Base-by-base conservation (phyloP, 805 yeast species). In the Yamadazyma sp. region DNA sequence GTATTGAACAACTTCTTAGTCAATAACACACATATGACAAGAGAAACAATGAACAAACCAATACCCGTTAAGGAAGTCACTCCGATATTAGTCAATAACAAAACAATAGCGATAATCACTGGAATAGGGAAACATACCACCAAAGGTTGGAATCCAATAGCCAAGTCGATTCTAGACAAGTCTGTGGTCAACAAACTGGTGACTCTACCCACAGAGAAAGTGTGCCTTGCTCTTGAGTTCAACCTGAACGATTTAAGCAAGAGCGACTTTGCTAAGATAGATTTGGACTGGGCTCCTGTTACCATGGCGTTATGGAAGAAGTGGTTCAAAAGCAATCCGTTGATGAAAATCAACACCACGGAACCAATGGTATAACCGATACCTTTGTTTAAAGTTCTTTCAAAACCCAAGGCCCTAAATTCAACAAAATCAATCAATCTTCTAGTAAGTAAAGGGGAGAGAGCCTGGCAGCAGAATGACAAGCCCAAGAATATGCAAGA, bases 331-430 rank as follows among this genome's bases (percentile, higher is more conserved):
- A 64, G 54, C 30, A 67, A 48, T 9, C 73, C 73, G 44, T 64
- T 66, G 28, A 62, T 35, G 17, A 75, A 45, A 47, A 83, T 75
- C 57, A 89, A 64, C 1, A 66, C 46, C 28, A 80, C 72, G 8
- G 84, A 70, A 13, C 90, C 95, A 32, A 88, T 62, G 6, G 90
- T 82, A 48, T 77, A 84, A 6, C 93, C 95, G 13, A 84, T 68
- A 41, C 95, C 96, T 28, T 61, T 65, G 22, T 79, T 82, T 39
- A 66, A 61, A 7, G 65, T 56, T 17, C 59, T 47, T 8, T 62
- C 60, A 10, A 70, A 58, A 6, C 76, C 75, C 17, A 57, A 53
- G 14, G 41, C 42, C 35, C 73, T 70, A 32, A 55, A 53, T 46
- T 74, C 78, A n/a, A 85, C 84, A 48, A 76, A 84, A 28, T 66